Evolutionary conservation across 768 basidiomycete species (phyloP).

Genomic region (Rhodotorula paludigena): DNA sequence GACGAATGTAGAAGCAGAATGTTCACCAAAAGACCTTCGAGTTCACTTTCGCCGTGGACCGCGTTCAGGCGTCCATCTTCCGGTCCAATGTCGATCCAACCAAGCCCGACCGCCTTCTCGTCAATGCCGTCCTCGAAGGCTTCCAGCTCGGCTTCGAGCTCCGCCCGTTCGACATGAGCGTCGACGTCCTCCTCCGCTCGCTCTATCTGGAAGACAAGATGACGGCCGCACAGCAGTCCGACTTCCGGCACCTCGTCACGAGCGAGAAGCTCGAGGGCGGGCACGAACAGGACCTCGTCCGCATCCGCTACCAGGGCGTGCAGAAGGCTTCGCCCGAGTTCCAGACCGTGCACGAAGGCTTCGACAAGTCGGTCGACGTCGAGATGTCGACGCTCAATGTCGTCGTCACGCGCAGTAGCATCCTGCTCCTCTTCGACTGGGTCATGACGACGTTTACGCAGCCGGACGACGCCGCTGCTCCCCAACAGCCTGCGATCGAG

Average conservation of each 20-base stretch:
- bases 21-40: conserved; percentile 66
- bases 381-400: conserved; percentile 86
- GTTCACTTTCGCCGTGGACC: conserved; percentile 79
- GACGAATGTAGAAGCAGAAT: conserved; percentile 41
- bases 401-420: conserved; percentile 80
- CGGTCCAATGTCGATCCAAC: conserved; percentile 59
- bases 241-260: conserved; percentile 42
- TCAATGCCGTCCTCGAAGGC: conserved; percentile 68
- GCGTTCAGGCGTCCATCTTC: conserved; percentile 70
- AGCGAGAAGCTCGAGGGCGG: conserved; percentile 41
- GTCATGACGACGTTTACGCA: conserved; percentile 83
- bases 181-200: conserved; percentile 75
- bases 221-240: conserved; percentile 52
- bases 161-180: conserved; percentile 78
- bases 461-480: conserved; percentile 20
- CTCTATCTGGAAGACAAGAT: conserved; percentile 64
- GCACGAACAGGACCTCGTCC: conserved; percentile 59
- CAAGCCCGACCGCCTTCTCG: conserved; percentile 63
- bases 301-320: conserved; percentile 69
- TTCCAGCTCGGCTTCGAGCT: conserved; percentile 71
- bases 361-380: conserved; percentile 76
- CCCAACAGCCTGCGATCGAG: conserved; percentile 11
- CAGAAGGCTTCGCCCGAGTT: conserved; percentile 84
- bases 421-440: conserved; percentile 86
- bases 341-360: conserved; percentile 66